phyloP scores from a whole-genome alignment of 2,329 filamentous ascomycete genomes.

The Anthostomella pinea region DNA sequence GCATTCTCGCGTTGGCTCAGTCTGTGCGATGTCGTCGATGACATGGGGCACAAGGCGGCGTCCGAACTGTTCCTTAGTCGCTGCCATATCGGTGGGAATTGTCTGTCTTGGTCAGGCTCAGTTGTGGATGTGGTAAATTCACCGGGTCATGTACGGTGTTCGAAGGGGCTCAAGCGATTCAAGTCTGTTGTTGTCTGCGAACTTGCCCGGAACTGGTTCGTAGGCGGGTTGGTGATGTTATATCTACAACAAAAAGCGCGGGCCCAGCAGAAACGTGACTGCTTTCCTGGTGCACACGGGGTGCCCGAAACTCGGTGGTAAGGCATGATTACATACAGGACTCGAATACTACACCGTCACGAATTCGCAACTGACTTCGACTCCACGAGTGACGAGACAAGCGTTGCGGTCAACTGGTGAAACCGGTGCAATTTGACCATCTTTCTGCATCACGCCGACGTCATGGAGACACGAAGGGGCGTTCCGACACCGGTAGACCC shows the following conservation, averaged over 20 bases:
- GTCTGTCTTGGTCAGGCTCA: not conserved
- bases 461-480: not conserved
- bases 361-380: not conserved
- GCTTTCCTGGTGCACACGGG: too few relatives aligned
- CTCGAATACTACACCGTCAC: not conserved
- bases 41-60: constrained; percentile 37
- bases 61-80: constrained; percentile 5
- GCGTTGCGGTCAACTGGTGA: not conserved
- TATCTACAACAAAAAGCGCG: too few relatives aligned
- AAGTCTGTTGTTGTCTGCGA: too few relatives aligned
- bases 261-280: too few relatives aligned
- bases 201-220: too few relatives aligned
- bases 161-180: not conserved
- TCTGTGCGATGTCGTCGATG: constrained; percentile 36
- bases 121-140: not conserved
- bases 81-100: not conserved
- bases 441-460: not conserved
- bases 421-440: not conserved
- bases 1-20: constrained; percentile 34
- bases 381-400: too few relatives aligned
- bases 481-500: too few relatives aligned
- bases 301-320: too few relatives aligned
- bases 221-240: too few relatives aligned
- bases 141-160: not conserved
- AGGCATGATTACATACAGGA: too few relatives aligned